Evolutionary conservation across 1,139 yeast genomes (phyloP).

Genomic region (Suhomyces anneliseae): DNA sequence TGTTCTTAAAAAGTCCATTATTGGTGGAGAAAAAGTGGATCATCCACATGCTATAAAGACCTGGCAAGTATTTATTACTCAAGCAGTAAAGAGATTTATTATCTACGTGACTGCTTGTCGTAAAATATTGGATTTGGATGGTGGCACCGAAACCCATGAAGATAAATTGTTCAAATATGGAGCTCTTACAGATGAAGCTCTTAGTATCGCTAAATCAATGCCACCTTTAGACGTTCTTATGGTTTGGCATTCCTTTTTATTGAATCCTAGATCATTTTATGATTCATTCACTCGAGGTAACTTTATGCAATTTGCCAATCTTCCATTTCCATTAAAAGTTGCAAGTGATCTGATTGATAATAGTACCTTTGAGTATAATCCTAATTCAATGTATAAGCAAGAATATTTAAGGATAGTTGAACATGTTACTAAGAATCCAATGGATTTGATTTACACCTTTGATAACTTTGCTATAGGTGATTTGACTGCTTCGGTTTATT

Average conservation of each 20-base stretch:
- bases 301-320: constrained; percentile 21
- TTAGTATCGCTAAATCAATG: constrained; percentile 11
- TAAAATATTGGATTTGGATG: background rate
- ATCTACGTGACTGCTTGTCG: constrained; percentile 25
- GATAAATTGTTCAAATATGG: constrained; percentile 5
- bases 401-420: constrained; percentile 9
- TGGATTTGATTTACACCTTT: constrained; percentile 4
- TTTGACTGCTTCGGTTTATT: constrained; percentile 12
- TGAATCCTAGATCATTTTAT: constrained; percentile 29
- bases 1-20: constrained; percentile 20
- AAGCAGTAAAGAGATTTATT: constrained; percentile 32
- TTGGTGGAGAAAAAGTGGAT: constrained; percentile 4
- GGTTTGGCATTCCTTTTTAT: constrained; percentile 41
- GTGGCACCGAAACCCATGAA: constrained; percentile 5
- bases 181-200: background rate
- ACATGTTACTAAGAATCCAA: background rate
- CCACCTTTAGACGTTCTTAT: constrained; percentile 41
- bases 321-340: constrained; percentile 28
- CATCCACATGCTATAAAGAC: constrained; percentile 13
- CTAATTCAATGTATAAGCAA: constrained; percentile 5
- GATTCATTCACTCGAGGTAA: constrained; percentile 29
- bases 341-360: constrained; percentile 23
- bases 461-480: constrained; percentile 5
- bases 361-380: constrained; percentile 21
- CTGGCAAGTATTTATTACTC: constrained; percentile 32